Conservation (phyloP, 768 basidiomycete genomes). For the Lactarius psammicola region DNA sequence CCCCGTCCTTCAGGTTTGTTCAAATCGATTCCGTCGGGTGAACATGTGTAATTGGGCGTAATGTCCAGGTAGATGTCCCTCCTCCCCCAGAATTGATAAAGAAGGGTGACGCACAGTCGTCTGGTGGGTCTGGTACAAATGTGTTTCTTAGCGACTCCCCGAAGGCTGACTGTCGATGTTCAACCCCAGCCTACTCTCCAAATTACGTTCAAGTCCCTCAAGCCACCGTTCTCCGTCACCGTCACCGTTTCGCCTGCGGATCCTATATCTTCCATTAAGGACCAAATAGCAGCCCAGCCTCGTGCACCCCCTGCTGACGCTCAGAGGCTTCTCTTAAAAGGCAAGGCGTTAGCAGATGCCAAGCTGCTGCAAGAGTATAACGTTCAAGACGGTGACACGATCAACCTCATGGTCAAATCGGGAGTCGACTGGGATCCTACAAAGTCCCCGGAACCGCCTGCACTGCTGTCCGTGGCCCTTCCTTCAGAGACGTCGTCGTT, state of each 20-base stretch:
- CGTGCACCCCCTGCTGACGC: conserved; percentile 74
- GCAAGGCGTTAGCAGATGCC: conserved; percentile 86
- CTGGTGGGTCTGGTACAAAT: conserved; percentile 32
- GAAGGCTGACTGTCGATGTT: conserved; percentile 5
- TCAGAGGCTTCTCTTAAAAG: conserved; percentile 88
- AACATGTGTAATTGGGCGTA: conserved; percentile 11
- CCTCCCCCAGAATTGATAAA: conserved; percentile 55
- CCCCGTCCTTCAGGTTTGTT: conserved; percentile 63
- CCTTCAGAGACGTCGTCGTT: conserved; percentile 18
- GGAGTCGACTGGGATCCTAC: conserved; percentile 64
- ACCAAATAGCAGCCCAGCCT: conserved; percentile 62
- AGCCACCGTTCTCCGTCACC: conserved; percentile 76
- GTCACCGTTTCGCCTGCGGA: conserved; percentile 79
- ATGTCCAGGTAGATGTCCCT: conserved; percentile 55
- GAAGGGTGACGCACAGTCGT: conserved; percentile 34
- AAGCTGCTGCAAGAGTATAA: conserved; percentile 91
- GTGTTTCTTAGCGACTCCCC: not conserved
- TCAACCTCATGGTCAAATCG: conserved; percentile 87
- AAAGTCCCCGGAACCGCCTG: conserved; percentile 35
- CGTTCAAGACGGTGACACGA: conserved; percentile 72
- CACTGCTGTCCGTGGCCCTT: conserved; percentile 15
- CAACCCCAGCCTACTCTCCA: conserved; percentile 46
- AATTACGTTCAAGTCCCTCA: conserved; percentile 87
- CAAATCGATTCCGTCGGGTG: not conserved
- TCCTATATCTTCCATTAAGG: conserved; percentile 77